Percentiles rank a stretch among this genome's conserved stretches.
Evolutionary conservation across 2,329 filamentous ascomycete species (phyloP).

Genomic region (Metarhizium anisopliae): DNA sequence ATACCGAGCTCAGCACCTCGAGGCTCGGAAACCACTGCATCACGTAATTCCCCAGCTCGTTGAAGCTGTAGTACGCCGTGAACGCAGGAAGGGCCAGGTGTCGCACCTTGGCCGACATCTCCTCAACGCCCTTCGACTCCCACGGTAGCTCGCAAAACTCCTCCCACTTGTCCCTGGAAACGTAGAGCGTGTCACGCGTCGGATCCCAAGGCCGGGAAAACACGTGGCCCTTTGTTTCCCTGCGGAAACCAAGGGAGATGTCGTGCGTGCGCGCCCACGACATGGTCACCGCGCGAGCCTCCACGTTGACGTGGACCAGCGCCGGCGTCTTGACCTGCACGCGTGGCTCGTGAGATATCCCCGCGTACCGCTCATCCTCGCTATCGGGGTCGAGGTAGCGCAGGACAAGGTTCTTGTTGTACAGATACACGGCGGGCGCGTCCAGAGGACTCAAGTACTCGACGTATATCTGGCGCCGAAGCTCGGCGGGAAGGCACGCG

Average conservation of each 20-base stretch:
- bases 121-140: not conserved
- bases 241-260: slow-evolving; percentile 3
- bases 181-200: slow-evolving; percentile 2
- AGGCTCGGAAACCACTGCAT: slow-evolving; percentile 11
- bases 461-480: slow-evolving; percentile 17
- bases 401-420: slow-evolving; percentile 9
- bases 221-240: not conserved
- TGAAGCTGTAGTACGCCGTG: slow-evolving; percentile 16
- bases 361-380: slow-evolving; percentile 2
- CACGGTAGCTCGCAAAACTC: slow-evolving; percentile 7
- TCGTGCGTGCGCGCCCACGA: slow-evolving; percentile 9
- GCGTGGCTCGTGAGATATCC: slow-evolving; percentile 1
- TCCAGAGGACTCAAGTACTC: slow-evolving; percentile 7
- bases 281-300: slow-evolving; percentile 12
- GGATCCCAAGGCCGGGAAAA: slow-evolving; percentile 7
- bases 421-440: slow-evolving; percentile 12
- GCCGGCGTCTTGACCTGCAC: slow-evolving; percentile 12
- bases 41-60: slow-evolving; percentile 6
- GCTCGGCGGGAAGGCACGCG: slow-evolving; percentile 13
- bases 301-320: slow-evolving; percentile 11
- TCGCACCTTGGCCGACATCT: slow-evolving; percentile 7
- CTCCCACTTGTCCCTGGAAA: slow-evolving; percentile 10
- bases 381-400: slow-evolving; percentile 3
- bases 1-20: slow-evolving; percentile 13
- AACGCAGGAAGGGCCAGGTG: slow-evolving; percentile 18